Evolutionary conservation across 768 basidiomycete species (phyloP).

Genomic region (Rhizopogon rudus): DNA sequence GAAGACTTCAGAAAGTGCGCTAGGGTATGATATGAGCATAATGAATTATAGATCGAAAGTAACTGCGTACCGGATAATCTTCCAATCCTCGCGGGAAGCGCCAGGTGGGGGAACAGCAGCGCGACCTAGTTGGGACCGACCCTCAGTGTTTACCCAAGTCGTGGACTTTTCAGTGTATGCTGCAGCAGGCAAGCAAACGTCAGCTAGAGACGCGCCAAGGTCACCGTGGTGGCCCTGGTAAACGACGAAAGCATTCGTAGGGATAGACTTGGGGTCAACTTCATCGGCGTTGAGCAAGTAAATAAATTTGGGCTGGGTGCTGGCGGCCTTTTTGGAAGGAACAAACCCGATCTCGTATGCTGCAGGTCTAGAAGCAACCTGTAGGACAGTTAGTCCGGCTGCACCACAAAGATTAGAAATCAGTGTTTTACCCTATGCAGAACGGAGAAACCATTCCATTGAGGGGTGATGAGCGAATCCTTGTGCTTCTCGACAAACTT

Average conservation of each 20-base stretch:
- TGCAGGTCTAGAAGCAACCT: constrained; percentile 90
- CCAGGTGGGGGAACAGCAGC: constrained; percentile 95
- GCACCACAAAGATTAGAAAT: not conserved
- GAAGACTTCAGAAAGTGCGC: constrained; percentile 88
- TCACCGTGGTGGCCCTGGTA: constrained; percentile 99
- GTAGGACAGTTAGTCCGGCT: constrained; percentile 2
- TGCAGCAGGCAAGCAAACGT: constrained; percentile 87
- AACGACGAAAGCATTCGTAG: constrained; percentile 90
- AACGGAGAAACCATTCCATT: constrained; percentile 95
- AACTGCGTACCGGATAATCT: constrained; percentile 74
- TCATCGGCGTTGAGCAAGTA: constrained; percentile 98
- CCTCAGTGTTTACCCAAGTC: constrained; percentile 98
- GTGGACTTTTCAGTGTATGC: constrained; percentile 91
- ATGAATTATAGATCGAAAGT: not conserved
- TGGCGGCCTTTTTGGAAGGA: constrained; percentile 72
- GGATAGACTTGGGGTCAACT: constrained; percentile 82
- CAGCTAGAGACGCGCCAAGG: constrained; percentile 93
- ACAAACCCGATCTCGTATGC: constrained; percentile 95
- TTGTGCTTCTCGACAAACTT: constrained; percentile 80
- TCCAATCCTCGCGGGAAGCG: constrained; percentile 95
- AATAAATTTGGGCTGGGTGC: constrained; percentile 85
- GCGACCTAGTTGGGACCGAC: constrained; percentile 84
- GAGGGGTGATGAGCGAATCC: constrained; percentile 68
- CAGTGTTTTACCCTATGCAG: constrained; percentile 74
- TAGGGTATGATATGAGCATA: constrained; percentile 19